Evolutionary conservation across 495 filamentous ascomycete species (phyloP).

Genomic region (Talaromyces liani): DNA sequence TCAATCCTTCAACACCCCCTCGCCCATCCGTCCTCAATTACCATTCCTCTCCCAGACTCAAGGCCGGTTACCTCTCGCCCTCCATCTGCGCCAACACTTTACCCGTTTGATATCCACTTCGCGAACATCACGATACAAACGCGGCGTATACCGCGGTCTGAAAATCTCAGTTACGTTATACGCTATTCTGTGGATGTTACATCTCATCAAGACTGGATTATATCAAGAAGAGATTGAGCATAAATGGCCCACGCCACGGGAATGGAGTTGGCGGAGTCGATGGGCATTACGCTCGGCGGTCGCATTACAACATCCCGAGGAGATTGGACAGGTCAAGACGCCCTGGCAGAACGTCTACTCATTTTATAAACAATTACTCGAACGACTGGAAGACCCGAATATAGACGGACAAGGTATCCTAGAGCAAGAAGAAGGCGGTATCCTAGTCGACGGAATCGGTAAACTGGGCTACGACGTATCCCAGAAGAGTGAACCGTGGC

Average conservation of each 20-base stretch:
- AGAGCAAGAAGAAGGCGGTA: slow-evolving; percentile 49
- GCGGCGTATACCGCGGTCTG: slow-evolving; percentile 53
- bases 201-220: slow-evolving; percentile 48
- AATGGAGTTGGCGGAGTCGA: slow-evolving; percentile 62
- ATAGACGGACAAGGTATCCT: slow-evolving; percentile 60
- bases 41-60: slow-evolving; percentile 63
- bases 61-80: slow-evolving; percentile 28
- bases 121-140: slow-evolving; percentile 56
- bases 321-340: slow-evolving; percentile 40
- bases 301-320: slow-evolving; percentile 46
- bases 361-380: slow-evolving; percentile 45
- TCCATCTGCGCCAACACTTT: slow-evolving; percentile 45
- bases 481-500: slow-evolving; percentile 70
- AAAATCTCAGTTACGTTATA: slow-evolving; percentile 49
- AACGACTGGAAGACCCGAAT: slow-evolving; percentile 53
- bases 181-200: slow-evolving; percentile 43
- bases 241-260: slow-evolving; percentile 62
- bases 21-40: slow-evolving; percentile 60
- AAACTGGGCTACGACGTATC: slow-evolving; percentile 61
- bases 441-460: slow-evolving; percentile 46
- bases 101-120: slow-evolving; percentile 72
- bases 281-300: slow-evolving; percentile 51
- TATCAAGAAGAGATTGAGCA: slow-evolving; percentile 66
- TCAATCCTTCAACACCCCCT: slow-evolving; percentile 39
- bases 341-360: slow-evolving; percentile 58